Evolutionary conservation across 805 yeast species (phyloP).

Genomic region (Maudiozyma pseudohumilis): DNA sequence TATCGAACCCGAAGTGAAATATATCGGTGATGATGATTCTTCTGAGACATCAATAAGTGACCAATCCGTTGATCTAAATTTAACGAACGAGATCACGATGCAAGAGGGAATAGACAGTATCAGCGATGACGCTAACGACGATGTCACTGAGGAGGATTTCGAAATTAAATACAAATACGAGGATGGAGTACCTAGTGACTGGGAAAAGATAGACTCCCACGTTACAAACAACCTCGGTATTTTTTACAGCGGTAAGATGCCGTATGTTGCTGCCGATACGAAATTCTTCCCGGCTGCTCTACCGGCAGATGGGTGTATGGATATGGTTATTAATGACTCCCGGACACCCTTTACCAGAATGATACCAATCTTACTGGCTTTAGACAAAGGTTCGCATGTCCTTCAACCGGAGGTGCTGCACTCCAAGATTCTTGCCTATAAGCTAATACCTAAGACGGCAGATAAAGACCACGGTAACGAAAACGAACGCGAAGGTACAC

Average conservation of each 20-base stretch:
- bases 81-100: neutral
- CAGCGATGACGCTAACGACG: constrained; percentile 3
- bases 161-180: constrained; percentile 32
- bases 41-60: constrained; percentile 3
- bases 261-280: constrained; percentile 71
- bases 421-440: constrained; percentile 66
- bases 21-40: constrained; percentile 1
- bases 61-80: neutral
- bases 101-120: constrained; percentile 1
- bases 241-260: constrained; percentile 89
- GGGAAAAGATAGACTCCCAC: constrained; percentile 49
- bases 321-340: constrained; percentile 64
- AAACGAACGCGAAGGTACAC: neutral
- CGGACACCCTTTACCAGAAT: constrained; percentile 48
- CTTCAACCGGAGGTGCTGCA: constrained; percentile 57
- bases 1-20: constrained; percentile 1
- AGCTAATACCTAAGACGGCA: constrained; percentile 51
- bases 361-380: constrained; percentile 44
- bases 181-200: constrained; percentile 49
- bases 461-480: neutral
- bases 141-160: constrained; percentile 35
- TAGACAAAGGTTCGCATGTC: constrained; percentile 74
- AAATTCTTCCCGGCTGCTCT: constrained; percentile 90
- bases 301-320: constrained; percentile 83
- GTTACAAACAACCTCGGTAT: constrained; percentile 48